Conservation (phyloP, 2,329 filamentous ascomycete genomes). For the Apiospora hydei region DNA sequence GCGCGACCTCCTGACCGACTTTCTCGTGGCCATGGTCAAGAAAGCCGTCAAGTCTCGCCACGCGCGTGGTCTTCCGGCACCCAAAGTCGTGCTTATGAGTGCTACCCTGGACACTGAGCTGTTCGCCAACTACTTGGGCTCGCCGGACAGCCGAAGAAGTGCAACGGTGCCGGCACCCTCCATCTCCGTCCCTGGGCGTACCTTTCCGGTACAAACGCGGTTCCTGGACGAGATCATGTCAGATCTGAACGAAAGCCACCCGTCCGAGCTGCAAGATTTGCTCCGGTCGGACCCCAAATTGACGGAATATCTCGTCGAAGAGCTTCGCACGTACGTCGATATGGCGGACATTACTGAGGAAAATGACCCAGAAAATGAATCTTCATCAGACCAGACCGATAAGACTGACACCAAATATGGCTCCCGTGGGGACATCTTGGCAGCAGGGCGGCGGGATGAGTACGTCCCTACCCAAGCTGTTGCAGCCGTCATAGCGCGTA, state of each 20-base stretch:
- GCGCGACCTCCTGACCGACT: constrained; percentile 17
- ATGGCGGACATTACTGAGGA: not conserved
- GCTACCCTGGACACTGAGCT: constrained; percentile 27
- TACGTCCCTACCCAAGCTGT: constrained; percentile 50
- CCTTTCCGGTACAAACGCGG: constrained; percentile 21
- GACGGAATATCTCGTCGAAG: not conserved
- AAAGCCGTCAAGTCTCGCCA: not conserved
- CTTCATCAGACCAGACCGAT: not conserved
- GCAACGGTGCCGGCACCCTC: not conserved
- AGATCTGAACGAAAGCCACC: not conserved
- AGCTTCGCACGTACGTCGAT: not conserved
- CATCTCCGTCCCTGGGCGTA: constrained; percentile 25
- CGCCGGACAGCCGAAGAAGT: not conserved
- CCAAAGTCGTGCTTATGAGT: constrained; percentile 27
- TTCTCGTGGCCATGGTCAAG: constrained; percentile 20
- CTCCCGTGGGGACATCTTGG: not conserved
- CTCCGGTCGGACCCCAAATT: not conserved
- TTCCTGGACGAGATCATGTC: constrained; percentile 22
- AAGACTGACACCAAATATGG: not conserved
- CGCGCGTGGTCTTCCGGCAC: not conserved
- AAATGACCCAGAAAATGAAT: not conserved
- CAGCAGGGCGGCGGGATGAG: not conserved
- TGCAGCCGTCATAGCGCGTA: constrained; percentile 52
- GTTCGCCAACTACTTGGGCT: constrained; percentile 24
- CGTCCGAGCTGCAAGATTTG: not conserved